phyloP scores from a whole-genome alignment of 2,329 filamentous ascomycete species.

The Chalaropsis thielavioides region DNA sequence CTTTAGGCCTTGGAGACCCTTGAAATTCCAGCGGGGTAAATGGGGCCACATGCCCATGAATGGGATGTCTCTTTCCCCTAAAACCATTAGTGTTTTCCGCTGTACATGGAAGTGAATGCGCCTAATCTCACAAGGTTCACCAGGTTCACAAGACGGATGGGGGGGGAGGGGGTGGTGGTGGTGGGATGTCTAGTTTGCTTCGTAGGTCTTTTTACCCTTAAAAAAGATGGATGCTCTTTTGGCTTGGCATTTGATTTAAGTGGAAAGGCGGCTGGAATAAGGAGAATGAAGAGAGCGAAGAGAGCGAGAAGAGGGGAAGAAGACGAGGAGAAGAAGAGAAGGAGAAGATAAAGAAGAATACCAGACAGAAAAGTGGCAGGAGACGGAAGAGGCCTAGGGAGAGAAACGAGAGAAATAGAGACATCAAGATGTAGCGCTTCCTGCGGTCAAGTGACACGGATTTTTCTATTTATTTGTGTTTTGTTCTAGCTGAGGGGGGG shows the following conservation, averaged over 20 bases:
- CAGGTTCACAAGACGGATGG: too few relatives aligned
- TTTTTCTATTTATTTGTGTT: background rate
- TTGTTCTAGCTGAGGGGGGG: background rate
- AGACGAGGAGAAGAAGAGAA: background rate
- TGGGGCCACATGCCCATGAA: too few relatives aligned
- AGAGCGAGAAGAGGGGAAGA: background rate
- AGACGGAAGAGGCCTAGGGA: background rate
- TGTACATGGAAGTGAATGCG: too few relatives aligned
- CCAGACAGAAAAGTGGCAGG: background rate
- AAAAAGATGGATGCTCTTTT: background rate
- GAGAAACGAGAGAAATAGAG: background rate
- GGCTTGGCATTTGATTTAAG: background rate
- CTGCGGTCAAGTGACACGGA: conserved; percentile 12
- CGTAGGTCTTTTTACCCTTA: too few relatives aligned
- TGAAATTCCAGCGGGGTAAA: conserved; percentile 1
- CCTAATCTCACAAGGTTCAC: too few relatives aligned
- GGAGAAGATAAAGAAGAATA: background rate
- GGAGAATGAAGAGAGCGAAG: background rate
- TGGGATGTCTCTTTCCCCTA: too few relatives aligned
- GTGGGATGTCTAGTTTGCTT: too few relatives aligned
- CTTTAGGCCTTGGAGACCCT: background rate
- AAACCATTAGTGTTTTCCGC: too few relatives aligned
- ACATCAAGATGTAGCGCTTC: background rate
- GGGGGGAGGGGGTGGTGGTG: too few relatives aligned
- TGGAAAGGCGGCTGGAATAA: background rate